Percentiles rank a stretch among this genome's conserved stretches.
These are phyloP conservation scores for Oryza australiensis DNA, from an alignment of 176 grass and related monocot species.

Conservation along the genomic window DNA sequence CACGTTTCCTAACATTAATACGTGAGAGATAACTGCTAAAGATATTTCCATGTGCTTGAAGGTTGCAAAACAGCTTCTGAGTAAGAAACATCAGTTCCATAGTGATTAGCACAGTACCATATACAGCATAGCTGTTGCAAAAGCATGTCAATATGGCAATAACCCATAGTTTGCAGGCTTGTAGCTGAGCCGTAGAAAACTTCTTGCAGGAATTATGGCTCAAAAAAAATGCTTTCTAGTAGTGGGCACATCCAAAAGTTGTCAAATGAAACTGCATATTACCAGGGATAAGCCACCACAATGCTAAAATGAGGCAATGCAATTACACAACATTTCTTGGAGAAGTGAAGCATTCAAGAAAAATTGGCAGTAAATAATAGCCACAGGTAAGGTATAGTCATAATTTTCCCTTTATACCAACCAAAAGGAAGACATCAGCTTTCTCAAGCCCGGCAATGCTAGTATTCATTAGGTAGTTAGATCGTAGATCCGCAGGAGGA, in stretches of 20 bases:
- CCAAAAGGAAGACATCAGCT: constrained; percentile 93
- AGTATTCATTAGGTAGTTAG: constrained; percentile 89
- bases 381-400: neutral
- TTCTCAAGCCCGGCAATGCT: constrained; percentile 87
- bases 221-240: neutral
- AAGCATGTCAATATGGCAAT: neutral
- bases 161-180: neutral
- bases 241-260: neutral
- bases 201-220: neutral
- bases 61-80: neutral
- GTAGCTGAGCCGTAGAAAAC: neutral
- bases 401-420: constrained; percentile 85
- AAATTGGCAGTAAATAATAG: constrained; percentile 13
- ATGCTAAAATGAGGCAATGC: neutral
- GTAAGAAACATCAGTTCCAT: constrained; percentile 10
- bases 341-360: neutral
- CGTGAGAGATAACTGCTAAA: too few relatives aligned
- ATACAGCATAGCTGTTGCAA: constrained; percentile 6
- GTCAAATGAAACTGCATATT: neutral
- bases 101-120: neutral
- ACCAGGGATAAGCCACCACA: neutral
- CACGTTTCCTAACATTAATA: too few relatives aligned
- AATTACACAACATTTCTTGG: constrained; percentile 1
- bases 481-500: constrained; percentile 83
- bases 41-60: constrained; percentile 10